Conservation (phyloP, 225 moss, liverwort and hornwort species). For the Climacium dendroides region DNA sequence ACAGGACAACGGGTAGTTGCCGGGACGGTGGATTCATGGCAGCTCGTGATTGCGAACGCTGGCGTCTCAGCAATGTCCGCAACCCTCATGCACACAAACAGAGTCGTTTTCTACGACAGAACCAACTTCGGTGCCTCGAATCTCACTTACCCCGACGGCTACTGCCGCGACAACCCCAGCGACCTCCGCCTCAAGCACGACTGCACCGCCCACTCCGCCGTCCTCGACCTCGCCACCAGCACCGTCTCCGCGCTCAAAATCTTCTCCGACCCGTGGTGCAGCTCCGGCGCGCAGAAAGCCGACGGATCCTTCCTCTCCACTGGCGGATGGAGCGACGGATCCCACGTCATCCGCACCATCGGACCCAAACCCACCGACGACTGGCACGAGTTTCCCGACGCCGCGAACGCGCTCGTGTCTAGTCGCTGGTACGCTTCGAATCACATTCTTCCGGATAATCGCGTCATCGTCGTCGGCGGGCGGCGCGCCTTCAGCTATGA, state of each 20-base stretch:
- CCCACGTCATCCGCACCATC: background rate
- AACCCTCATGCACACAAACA: background rate
- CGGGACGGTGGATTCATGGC: background rate
- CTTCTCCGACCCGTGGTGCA: conserved; percentile 27
- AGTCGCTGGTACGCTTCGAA: background rate
- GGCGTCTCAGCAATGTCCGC: background rate
- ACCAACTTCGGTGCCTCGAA: background rate
- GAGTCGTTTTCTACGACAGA: background rate
- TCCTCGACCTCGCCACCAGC: background rate
- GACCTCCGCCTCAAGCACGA: conserved; percentile 6
- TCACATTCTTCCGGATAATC: background rate
- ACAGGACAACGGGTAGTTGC: background rate
- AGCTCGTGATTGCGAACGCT: background rate
- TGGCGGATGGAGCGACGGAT: background rate
- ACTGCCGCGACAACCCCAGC: background rate
- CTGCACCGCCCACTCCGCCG: conserved; percentile 34
- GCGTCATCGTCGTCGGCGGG: background rate
- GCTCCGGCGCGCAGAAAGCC: background rate
- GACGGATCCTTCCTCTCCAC: background rate
- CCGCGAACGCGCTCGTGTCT: background rate
- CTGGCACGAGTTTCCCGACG: background rate
- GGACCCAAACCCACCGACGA: background rate
- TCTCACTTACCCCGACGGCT: background rate
- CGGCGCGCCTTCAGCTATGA: background rate
- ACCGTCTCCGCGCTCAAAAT: conserved; percentile 2